Conservation (phyloP, 345 rosid genomes). For the Eucalyptus microcorys region DNA sequence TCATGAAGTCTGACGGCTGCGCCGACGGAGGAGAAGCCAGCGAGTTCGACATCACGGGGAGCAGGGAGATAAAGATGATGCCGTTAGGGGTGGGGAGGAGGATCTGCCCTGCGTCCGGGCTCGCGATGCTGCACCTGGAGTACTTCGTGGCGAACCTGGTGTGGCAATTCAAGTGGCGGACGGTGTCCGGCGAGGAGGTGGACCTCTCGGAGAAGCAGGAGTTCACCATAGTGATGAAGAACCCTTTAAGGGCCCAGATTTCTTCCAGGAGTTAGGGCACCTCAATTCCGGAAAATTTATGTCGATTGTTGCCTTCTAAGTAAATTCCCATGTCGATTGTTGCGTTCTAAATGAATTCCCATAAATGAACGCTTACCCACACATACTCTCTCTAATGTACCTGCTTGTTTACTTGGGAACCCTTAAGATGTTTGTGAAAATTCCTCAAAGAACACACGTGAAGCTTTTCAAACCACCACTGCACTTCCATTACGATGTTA, state of each 20-base stretch:
- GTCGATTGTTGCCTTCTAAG: neutral
- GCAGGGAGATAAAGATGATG: constrained; percentile 6
- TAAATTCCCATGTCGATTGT: too few relatives aligned
- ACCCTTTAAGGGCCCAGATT: neutral
- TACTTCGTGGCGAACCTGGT: constrained; percentile 1
- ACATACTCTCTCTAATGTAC: neutral
- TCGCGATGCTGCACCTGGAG: neutral
- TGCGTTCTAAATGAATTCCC: too few relatives aligned
- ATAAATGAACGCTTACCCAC: too few relatives aligned
- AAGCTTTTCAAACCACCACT: neutral
- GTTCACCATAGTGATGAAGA: neutral
- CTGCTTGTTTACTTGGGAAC: neutral
- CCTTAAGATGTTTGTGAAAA: neutral
- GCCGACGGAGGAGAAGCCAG: neutral
- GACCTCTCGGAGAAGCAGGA: constrained; percentile 1
- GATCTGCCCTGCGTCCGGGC: neutral
- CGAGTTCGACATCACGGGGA: neutral
- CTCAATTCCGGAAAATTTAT: neutral
- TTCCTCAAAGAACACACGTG: neutral
- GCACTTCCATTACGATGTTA: neutral
- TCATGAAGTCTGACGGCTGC: neutral
- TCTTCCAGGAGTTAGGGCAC: neutral
- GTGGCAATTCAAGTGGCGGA: neutral
- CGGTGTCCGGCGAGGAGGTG: neutral
- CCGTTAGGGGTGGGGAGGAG: constrained; percentile 2